Base-by-base conservation (phyloP, 768 basidiomycete species). In the Suillus occidentalis region DNA sequence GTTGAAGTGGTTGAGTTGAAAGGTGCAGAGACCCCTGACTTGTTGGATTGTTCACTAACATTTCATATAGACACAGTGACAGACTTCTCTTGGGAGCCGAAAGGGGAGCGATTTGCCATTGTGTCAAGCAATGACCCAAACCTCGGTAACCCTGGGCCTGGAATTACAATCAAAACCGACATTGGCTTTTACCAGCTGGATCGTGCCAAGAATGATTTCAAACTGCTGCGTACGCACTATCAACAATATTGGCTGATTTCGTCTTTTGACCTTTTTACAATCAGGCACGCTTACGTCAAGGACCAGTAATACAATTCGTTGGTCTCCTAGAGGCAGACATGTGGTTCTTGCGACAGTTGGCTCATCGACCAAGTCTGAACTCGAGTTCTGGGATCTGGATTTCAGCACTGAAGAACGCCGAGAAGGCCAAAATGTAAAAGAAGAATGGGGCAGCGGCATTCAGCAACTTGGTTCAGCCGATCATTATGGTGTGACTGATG, bases 71-170 rank as follows among this genome's bases (percentile, higher is more conserved):
- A 98, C 77, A 88, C 94, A 43, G 97, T 97, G 45, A 89, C 89
- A 61, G 95, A 97, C 71, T 99, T 99, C 77, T 94, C 95, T 55
- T 99, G 97, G 97, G 97, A 99, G 77, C 97, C 97, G n/a, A 91
- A 90, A 76, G 95, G 97, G 67, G 91, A 94, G 72, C 90, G 97
- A 40, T 99, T 99, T 79, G 94, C 93, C 50, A 94, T 99, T 68
- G 91, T 99, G 62, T 93, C 95, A 4, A 95, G 92, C 67, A 92
- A 81, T 76, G 97, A 99, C 75, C 94, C 96, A 57, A 97, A 97
- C 76, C 84, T 94, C 40, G 93, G 92, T 55, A 95, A 93, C 76
- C 87, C 92, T 63, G 92, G 89, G 5, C 92, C 94, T 49, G 97
- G 95, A 65, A 85, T 92, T 67, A 94, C 94, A n/a, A 88, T 96